Base-by-base conservation (phyloP, 306 rosid genomes). In the Prinsepia uniflora region DNA sequence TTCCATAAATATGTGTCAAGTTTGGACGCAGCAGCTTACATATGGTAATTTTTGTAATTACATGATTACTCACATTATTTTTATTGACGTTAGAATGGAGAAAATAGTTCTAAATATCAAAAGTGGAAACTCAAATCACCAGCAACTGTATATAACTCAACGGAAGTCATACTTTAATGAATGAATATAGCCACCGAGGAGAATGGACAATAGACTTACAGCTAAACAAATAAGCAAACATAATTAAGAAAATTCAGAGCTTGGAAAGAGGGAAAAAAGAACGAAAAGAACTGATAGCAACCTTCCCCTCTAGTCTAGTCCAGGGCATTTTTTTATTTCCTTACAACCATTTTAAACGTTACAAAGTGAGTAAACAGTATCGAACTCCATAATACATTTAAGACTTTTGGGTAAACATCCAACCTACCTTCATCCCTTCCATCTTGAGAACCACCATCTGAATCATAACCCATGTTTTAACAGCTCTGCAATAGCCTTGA, bases 361-460 rank as follows among this genome's bases (percentile, higher is more conserved):
- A 53, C 24, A 18, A 53, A 53, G 30, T 10, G 10, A 11, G 40
- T 40, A 57, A 30, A 24, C 39, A 57, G 19, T 19, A 1, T 18
- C 18, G 30, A 53, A 53, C 58, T 18, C 5, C 58, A 56, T 8
- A 56, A 56, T 15, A 56, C 61, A 56, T 56, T 9, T 56, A 59
- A 13, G 13, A 36, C 46, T 64, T 50, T n/a, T 8, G 67, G 60
- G 20, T 63, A 58, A 67, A 45, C 50, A 76, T 73, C 36, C 53
- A 67, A 65, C 79, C 42, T 54, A 92, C 98, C 98, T 81, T 92
- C 98, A 41, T 89, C 96, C 76, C 94, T 82, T 70, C 88, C 97
- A 72, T 89, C 88, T 61, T 81, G 94, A 41, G 96, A 87, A 75
- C 81, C 84, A 70, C 83, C 83, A 81, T 85, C 88, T 8, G 94